Evolutionary conservation across 768 basidiomycete species (phyloP), one percentile per base, ranked within the genome.

Genomic region (Chlorophyllum brunneum): DNA sequence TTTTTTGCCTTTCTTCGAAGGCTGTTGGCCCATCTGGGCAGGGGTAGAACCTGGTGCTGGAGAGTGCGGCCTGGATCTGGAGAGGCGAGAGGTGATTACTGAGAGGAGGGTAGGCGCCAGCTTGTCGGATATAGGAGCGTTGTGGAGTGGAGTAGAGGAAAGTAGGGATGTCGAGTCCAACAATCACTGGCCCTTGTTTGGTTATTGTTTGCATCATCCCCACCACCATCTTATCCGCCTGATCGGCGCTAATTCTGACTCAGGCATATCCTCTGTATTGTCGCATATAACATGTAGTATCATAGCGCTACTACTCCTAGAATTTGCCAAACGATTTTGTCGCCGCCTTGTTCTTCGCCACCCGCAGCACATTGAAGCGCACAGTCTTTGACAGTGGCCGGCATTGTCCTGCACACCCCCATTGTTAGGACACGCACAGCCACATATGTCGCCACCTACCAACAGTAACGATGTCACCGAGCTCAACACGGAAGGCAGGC

Each of bases 301-400:
- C 59, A 50, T 51, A 54, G 30, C 51, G 43, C 57, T 47, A 54
- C 53, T 51, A 53, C 58, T 57, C 59, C 67, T 58, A 93, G 79
- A 98, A 98, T 84, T 98, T 98, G 75, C 83, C 82, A 77, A 98
- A 98, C 46, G 88, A 77, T 80, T 95, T 97, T 54, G 83, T 71
- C 29, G 92, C 68, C 9, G 92, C 92, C 83, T 94, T 95, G 84
- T 75, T 94, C 85, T 88, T 92, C 59, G 84, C 70, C 70, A 99
- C 95, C 64, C 95, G 88, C 68, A 98, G 73, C 54, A 99, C 97
- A 75, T 99, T 99, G 87, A 99, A 99, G 45, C 97, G 91, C 65
- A 98, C 92, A 29, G 95, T 98, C 76, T 99, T 99, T 56, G 97
- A 98, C 64, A 98, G 74, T 62, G 97, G 97, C 68, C 97, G 88